Evolutionary conservation across 805 yeast species (phyloP).

Genomic region (Zygotorulaspora chibaensis): DNA sequence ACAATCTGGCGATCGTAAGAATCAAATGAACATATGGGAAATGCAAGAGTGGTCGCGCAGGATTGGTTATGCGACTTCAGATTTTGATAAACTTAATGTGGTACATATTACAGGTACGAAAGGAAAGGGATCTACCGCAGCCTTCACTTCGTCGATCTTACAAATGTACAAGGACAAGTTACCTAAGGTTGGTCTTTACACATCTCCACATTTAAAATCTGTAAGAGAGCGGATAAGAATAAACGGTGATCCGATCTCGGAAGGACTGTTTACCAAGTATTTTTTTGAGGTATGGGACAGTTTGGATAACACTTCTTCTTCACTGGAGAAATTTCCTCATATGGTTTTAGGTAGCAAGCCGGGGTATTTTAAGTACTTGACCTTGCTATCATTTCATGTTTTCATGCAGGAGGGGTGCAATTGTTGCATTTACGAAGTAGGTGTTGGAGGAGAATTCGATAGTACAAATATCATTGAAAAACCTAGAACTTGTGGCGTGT

Average conservation of each 20-base stretch:
- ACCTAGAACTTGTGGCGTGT: slow-evolving; percentile 83
- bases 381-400: slow-evolving; percentile 85
- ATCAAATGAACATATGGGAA: slow-evolving; percentile 71
- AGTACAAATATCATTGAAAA: slow-evolving; percentile 82
- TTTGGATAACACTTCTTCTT: slow-evolving; percentile 54
- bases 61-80: slow-evolving; percentile 60
- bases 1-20: slow-evolving; percentile 60
- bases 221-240: slow-evolving; percentile 90
- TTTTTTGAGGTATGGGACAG: slow-evolving; percentile 94
- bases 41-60: slow-evolving; percentile 78
- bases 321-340: slow-evolving; percentile 58
- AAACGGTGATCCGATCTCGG: slow-evolving; percentile 79
- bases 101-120: slow-evolving; percentile 96
- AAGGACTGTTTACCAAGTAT: slow-evolving; percentile 75
- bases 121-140: slow-evolving; percentile 98
- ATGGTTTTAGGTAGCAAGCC: slow-evolving; percentile 76
- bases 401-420: slow-evolving; percentile 86
- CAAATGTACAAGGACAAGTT: slow-evolving; percentile 47
- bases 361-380: slow-evolving; percentile 86
- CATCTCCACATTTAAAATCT: slow-evolving; percentile 91
- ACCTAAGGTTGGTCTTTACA: slow-evolving; percentile 79
- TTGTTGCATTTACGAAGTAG: slow-evolving; percentile 94
- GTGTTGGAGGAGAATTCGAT: slow-evolving; percentile 97
- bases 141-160: slow-evolving; percentile 81
- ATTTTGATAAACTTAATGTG: slow-evolving; percentile 69